A percentile compares a stretch with the other conserved stretches of the same genome.
Conservation (phyloP, 2,329 filamentous ascomycete genomes). For the Pestalotiopsis sp. region DNA sequence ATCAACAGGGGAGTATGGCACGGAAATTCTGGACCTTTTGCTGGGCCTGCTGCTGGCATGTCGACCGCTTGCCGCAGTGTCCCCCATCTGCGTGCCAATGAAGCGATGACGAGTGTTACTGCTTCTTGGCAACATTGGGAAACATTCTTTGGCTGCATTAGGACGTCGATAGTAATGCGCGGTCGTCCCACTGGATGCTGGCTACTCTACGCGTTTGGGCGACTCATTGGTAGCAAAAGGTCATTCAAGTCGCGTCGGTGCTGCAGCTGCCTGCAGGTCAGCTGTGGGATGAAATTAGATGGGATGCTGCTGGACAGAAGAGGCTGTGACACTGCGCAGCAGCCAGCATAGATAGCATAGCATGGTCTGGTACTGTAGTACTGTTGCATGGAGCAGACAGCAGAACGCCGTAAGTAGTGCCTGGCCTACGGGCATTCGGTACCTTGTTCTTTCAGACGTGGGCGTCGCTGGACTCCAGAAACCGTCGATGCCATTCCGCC, state of each 20-base stretch:
- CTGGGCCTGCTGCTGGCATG: neutral
- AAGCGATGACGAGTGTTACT: constrained; percentile 7
- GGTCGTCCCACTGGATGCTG: constrained; percentile 20
- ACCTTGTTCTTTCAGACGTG: too few species aligned
- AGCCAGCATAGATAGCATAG: too few species aligned
- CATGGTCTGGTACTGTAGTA: too few species aligned
- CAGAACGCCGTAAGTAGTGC: too few species aligned
- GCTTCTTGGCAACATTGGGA: neutral
- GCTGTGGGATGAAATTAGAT: constrained; percentile 33
- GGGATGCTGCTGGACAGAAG: constrained; percentile 15
- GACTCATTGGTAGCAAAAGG: constrained; percentile 18
- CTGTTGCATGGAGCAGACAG: too few species aligned
- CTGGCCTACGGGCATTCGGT: too few species aligned
- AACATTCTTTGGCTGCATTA: constrained; percentile 15
- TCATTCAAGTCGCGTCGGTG: constrained; percentile 4
- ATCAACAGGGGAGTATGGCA: constrained; percentile 1
- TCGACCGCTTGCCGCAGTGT: neutral
- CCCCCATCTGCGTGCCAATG: constrained; percentile 1
- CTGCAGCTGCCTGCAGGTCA: constrained; percentile 27
- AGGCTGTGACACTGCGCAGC: constrained; percentile 13
- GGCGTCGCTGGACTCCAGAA: neutral
- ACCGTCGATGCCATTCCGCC: constrained; percentile 11
- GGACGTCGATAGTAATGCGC: constrained; percentile 22
- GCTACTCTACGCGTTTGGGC: constrained; percentile 14
- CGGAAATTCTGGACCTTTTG: neutral